These are phyloP conservation scores for Artemisia tridentata DNA, from an alignment of 129 eudicot species.

Conservation along the genomic window DNA sequence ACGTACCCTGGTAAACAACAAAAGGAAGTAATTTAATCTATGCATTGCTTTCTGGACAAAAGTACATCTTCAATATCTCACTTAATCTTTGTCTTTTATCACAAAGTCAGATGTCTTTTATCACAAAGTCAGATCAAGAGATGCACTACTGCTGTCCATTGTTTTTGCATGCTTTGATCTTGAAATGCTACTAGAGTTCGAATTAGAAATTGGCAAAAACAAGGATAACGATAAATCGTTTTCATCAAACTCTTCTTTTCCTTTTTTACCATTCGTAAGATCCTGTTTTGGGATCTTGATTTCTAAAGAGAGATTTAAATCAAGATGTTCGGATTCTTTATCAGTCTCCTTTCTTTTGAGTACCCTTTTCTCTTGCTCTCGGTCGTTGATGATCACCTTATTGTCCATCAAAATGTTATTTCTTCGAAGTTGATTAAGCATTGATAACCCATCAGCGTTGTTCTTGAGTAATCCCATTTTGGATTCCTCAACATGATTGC, in stretches of 20 bases:
- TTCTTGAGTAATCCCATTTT: conserved; percentile 28
- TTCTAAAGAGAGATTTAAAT: conserved; percentile 58
- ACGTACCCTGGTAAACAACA: conserved; percentile 23
- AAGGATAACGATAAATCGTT: conserved; percentile 55
- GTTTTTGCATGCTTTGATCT: conserved; percentile 47
- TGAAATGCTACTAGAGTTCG: conserved; percentile 26
- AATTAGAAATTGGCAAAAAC: conserved; percentile 44
- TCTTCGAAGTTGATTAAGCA: conserved; percentile 27
- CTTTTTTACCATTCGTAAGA: conserved; percentile 11
- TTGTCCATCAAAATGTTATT: conserved; percentile 5
- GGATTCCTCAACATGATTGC: conserved; percentile 14
- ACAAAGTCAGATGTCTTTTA: conserved; percentile 81
- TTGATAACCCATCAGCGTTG: conserved; percentile 32
- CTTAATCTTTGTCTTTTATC: conserved; percentile 62
- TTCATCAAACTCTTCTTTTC: conserved; percentile 23
- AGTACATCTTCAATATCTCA: conserved; percentile 65
- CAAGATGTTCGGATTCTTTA: conserved; percentile 44
- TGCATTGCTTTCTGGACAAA: conserved; percentile 32
- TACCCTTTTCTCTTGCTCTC: conserved; percentile 30
- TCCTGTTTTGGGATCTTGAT: conserved; percentile 27
- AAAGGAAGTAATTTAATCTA: conserved; percentile 27
- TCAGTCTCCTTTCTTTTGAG: conserved; percentile 55
- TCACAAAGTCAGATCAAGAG: conserved; percentile 89
- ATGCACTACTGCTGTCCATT: conserved; percentile 31
- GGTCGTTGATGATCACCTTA: conserved; percentile 19